A percentile compares a stretch with the other conserved stretches of the same genome.
phyloP scores from a whole-genome alignment of 192 early-diverging fungal species.

The Linnemannia schmuckeri region DNA sequence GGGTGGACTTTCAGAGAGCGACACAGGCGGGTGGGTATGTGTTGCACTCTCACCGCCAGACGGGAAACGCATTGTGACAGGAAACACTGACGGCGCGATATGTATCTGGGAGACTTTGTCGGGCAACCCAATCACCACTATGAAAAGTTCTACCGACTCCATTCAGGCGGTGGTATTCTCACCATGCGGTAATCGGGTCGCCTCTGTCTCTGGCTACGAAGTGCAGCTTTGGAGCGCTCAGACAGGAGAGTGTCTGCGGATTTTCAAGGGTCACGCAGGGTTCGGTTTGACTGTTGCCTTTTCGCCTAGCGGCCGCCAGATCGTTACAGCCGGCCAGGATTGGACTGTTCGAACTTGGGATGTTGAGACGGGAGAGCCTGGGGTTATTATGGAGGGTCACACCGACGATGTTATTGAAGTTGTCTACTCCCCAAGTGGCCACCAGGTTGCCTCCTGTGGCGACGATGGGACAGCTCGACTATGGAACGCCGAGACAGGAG shows the following conservation, averaged over 20 bases:
- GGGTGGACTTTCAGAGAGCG: not conserved
- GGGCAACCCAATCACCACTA: not conserved
- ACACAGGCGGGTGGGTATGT: not conserved
- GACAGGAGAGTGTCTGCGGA: not conserved
- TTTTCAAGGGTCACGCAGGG: not conserved
- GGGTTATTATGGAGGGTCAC: not conserved
- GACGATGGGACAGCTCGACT: slow-evolving; percentile 11
- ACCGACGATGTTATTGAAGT: not conserved
- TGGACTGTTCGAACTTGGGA: not conserved
- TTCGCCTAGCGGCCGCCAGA: not conserved
- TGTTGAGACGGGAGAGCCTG: not conserved
- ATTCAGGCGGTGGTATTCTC: not conserved
- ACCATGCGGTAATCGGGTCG: not conserved
- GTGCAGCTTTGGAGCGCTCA: not conserved
- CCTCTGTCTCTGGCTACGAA: not conserved
- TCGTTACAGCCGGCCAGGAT: not conserved
- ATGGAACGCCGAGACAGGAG: not conserved
- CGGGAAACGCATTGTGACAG: not conserved
- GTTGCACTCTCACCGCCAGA: not conserved
- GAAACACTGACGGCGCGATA: not conserved
- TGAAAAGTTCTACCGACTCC: not conserved
- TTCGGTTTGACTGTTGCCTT: not conserved
- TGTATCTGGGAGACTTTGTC: not conserved
- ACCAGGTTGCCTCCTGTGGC: not conserved
- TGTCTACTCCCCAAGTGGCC: not conserved